Percentiles rank a stretch among this genome's conserved stretches.
phyloP scores from a whole-genome alignment of 1,284 basidiomycete genomes.

The Exobasidium rhododendri region DNA sequence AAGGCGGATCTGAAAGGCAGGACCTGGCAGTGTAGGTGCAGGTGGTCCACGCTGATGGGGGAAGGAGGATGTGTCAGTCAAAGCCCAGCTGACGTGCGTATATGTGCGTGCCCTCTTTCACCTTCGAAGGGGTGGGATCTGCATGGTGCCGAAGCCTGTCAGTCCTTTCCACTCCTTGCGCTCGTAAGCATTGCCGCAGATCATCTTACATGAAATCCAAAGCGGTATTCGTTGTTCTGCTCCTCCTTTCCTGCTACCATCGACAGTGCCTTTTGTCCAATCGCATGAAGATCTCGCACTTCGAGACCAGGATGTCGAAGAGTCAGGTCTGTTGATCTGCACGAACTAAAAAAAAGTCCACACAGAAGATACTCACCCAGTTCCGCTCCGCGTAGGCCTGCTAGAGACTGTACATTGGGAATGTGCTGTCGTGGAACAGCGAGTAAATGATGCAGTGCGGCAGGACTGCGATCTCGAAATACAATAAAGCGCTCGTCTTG shows the following conservation, averaged over 20 bases:
- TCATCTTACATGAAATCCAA: slow-evolving; percentile 30
- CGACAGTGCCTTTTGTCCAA: background rate
- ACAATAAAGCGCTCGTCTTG: slow-evolving; percentile 62
- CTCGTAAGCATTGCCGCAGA: too few species aligned
- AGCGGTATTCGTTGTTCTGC: slow-evolving; percentile 23
- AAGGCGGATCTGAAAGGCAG: slow-evolving; percentile 64
- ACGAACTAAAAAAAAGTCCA: slow-evolving; percentile 64
- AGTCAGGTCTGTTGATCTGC: slow-evolving; percentile 59
- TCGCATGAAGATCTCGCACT: background rate
- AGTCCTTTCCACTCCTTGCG: too few species aligned
- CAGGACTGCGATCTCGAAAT: slow-evolving; percentile 66
- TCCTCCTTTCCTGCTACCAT: slow-evolving; percentile 20
- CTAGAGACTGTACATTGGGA: slow-evolving; percentile 59
- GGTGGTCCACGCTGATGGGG: slow-evolving; percentile 72
- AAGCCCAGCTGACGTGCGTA: background rate
- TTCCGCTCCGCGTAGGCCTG: slow-evolving; percentile 56
- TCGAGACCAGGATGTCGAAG: background rate
- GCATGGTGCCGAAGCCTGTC: too few species aligned
- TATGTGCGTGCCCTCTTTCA: slow-evolving; percentile 36
- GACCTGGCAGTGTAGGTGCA: slow-evolving; percentile 74
- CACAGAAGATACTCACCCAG: too few species aligned
- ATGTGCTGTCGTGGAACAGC: slow-evolving; percentile 66
- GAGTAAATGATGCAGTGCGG: slow-evolving; percentile 64
- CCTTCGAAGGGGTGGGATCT: slow-evolving; percentile 58
- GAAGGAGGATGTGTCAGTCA: slow-evolving; percentile 71